phyloP scores from a whole-genome alignment of 768 basidiomycete genomes.

The Suillus bovinus region DNA sequence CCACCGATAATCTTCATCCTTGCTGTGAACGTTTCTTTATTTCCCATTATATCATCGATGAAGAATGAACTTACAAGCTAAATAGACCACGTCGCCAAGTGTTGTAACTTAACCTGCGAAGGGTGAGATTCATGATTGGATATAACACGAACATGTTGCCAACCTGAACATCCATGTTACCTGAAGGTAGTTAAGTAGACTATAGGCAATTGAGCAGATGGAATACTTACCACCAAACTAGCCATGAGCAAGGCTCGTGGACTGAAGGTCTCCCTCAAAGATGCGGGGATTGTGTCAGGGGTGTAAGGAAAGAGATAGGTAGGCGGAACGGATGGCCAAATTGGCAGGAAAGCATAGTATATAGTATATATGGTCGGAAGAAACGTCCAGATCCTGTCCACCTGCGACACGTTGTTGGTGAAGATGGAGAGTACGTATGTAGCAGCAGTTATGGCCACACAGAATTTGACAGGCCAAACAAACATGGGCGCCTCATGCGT shows the following conservation, averaged over 20 bases:
- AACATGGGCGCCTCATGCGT: conserved; percentile 35
- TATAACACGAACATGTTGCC: not conserved
- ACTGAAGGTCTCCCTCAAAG: conserved; percentile 49
- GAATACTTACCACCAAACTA: conserved; percentile 51
- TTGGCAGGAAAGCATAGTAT: conserved; percentile 78
- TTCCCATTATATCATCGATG: not conserved
- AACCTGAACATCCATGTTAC: conserved; percentile 64
- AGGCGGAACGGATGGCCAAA: conserved; percentile 42
- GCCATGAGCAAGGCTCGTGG: conserved; percentile 78
- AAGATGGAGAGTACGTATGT: conserved; percentile 64
- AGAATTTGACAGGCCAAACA: conserved; percentile 67
- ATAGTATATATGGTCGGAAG: conserved; percentile 80
- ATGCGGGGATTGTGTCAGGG: conserved; percentile 43
- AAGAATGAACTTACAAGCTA: conserved; percentile 47
- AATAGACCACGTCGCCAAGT: conserved; percentile 84
- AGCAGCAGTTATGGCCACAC: conserved; percentile 42
- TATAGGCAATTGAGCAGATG: not conserved
- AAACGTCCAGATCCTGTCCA: conserved; percentile 83
- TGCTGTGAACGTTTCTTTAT: conserved; percentile 37
- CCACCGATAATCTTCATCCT: conserved; percentile 95
- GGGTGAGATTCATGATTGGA: conserved; percentile 3
- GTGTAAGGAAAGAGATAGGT: conserved; percentile 54
- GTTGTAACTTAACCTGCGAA: conserved; percentile 68
- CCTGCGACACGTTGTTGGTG: conserved; percentile 83
- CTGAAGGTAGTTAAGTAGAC: conserved; percentile 24